Evolutionary conservation across 108 stramenopile genomes (phyloP).

Genomic region (Epithemia pelagica): DNA sequence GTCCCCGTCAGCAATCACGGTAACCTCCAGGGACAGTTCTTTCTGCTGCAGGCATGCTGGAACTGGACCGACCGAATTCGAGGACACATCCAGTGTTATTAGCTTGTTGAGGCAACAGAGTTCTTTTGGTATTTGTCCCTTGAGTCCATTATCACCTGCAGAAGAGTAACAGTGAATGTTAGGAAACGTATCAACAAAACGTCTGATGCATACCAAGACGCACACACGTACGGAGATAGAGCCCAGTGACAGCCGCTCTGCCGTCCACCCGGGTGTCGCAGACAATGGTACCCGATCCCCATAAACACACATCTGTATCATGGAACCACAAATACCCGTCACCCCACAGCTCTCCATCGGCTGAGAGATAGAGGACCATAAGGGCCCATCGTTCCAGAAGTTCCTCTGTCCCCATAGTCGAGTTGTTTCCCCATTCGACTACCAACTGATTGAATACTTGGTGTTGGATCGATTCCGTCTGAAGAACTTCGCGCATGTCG

Average conservation of each 20-base stretch:
- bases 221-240: conserved; percentile 8
- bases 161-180: too few relatives aligned
- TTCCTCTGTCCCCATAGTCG: not conserved
- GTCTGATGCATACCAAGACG: too few relatives aligned
- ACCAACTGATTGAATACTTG: conserved; percentile 1
- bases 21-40: too few relatives aligned
- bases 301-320: conserved; percentile 4
- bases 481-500: not conserved
- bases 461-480: not conserved
- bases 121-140: conserved; percentile 3
- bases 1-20: too few relatives aligned
- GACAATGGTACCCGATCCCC: not conserved
- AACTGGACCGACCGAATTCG: conserved; percentile 3
- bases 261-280: conserved; percentile 6
- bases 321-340: not conserved
- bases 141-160: conserved; percentile 5
- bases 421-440: not conserved
- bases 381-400: not conserved
- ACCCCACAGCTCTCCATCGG: not conserved
- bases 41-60: too few relatives aligned
- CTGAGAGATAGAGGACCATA: not conserved
- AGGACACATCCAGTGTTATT: not conserved
- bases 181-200: too few relatives aligned
- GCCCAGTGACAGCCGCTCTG: not conserved
- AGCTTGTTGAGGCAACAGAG: conserved; percentile 8